Conservation (phyloP, 352 stramenopile genomes). For the Aphanomyces astaci region DNA sequence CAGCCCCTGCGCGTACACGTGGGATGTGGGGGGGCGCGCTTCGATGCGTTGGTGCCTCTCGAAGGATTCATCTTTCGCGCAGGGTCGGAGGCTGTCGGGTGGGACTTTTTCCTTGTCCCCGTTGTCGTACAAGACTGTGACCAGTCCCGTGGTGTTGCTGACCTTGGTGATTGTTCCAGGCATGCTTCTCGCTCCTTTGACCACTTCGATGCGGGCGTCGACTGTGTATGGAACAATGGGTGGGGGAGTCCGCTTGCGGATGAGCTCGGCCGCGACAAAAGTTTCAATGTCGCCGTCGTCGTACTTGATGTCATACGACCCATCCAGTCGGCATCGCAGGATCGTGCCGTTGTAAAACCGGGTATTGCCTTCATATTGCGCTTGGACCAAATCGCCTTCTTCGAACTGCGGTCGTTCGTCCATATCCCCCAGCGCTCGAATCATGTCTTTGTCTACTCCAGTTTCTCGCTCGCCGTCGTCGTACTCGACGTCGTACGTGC, state of each 20-base stretch:
- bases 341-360: conserved; percentile 34
- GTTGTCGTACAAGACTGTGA: background rate
- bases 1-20: background rate
- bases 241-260: conserved; percentile 13
- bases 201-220: background rate
- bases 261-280: conserved; percentile 29
- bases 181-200: background rate
- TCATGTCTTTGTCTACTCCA: conserved; percentile 4
- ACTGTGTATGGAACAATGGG: background rate
- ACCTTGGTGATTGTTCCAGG: background rate
- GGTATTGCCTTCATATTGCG: conserved; percentile 45
- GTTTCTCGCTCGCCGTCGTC: conserved; percentile 20
- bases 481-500: conserved; percentile 17
- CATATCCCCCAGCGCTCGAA: background rate
- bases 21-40: background rate
- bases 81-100: background rate
- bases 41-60: conserved; percentile 14
- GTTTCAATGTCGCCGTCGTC: conserved; percentile 44
- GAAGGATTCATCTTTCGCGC: background rate
- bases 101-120: conserved; percentile 7
- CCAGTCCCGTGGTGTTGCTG: background rate
- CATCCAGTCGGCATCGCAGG: conserved; percentile 28
- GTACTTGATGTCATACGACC: conserved; percentile 45
- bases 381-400: conserved; percentile 51
- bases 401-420: conserved; percentile 27